Conservation (phyloP, 495 filamentous ascomycete genomes). For the Physcia stellaris region DNA sequence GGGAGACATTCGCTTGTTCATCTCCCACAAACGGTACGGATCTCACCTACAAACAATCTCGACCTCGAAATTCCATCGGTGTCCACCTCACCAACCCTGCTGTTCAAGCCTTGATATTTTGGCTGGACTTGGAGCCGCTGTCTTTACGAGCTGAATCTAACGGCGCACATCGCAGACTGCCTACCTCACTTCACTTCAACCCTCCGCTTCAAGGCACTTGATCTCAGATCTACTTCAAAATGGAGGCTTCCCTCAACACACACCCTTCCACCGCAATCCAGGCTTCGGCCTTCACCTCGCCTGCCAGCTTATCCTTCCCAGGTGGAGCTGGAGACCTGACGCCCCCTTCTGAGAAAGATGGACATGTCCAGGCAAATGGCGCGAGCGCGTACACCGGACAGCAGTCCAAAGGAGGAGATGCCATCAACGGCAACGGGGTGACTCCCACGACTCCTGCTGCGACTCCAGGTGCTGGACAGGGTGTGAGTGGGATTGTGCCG, state of each 20-base stretch:
- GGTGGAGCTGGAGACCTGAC: conserved; percentile 69
- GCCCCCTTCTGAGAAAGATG: conserved; percentile 57
- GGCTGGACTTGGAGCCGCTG: conserved; percentile 1
- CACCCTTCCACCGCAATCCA: conserved; percentile 79
- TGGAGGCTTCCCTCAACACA: conserved; percentile 79
- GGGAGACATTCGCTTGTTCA: conserved; percentile 99
- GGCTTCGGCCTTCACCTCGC: conserved; percentile 82
- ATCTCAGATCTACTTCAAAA: conserved; percentile 32
- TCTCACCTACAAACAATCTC: conserved; percentile 12
- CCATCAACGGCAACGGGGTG: conserved; percentile 62
- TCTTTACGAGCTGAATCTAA: no score
- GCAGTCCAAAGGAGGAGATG: conserved; percentile 41
- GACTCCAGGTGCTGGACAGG: conserved; percentile 67
- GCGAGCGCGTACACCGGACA: conserved; percentile 31
- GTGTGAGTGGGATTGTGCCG: conserved; percentile 85
- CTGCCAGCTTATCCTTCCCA: conserved; percentile 81
- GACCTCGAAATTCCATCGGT: conserved; percentile 4
- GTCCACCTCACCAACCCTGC: conserved; percentile 7
- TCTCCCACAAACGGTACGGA: conserved; percentile 80
- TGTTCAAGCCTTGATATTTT: conserved; percentile 9
- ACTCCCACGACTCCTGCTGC: conserved; percentile 92
- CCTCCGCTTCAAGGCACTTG: no score
- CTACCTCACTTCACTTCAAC: conserved; percentile 7
- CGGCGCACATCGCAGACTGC: no score
- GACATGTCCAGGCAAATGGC: conserved; percentile 29